These are phyloP conservation scores for Diaporthe sp. DNA, from an alignment of 2,329 filamentous ascomycete species.

Conservation along the genomic window DNA sequence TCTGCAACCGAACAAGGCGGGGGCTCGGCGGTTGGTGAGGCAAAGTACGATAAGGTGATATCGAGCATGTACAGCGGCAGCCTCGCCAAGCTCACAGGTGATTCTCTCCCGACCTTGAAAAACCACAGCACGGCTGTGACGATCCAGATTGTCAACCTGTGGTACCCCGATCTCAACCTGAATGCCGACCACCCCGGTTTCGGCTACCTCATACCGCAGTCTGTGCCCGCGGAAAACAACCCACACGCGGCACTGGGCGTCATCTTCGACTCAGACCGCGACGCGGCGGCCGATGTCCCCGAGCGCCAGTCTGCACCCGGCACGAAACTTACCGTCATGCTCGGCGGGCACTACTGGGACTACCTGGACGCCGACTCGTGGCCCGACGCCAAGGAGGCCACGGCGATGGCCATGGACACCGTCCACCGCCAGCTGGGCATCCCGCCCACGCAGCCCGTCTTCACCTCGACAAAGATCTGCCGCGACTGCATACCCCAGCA, in stretches of 20 bases:
- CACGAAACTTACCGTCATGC: conserved; percentile 93
- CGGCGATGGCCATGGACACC: conserved; percentile 77
- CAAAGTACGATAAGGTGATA: conserved; percentile 69
- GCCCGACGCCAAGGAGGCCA: conserved; percentile 75
- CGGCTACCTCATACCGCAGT: conserved; percentile 90
- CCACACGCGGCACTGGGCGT: conserved; percentile 75
- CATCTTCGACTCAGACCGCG: conserved; percentile 85
- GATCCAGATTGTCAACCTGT: conserved; percentile 94
- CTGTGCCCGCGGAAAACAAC: conserved; percentile 50
- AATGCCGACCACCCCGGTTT: conserved; percentile 77
- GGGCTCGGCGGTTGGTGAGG: conserved; percentile 30
- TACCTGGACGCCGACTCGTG: conserved; percentile 57
- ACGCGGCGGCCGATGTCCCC: conserved; percentile 43
- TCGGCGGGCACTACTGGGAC: conserved; percentile 95
- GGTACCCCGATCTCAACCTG: conserved; percentile 76
- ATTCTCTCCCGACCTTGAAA: conserved; percentile 61
- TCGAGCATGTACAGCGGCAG: conserved; percentile 70
- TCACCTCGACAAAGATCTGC: conserved; percentile 70
- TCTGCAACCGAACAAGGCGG: conserved; percentile 34
- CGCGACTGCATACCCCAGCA: conserved; percentile 92
- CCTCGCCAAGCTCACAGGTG: conserved; percentile 54
- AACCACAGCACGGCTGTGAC: conserved; percentile 74
- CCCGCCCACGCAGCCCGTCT: conserved; percentile 60
- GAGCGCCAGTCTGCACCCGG: conserved; percentile 55
- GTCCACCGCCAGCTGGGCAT: conserved; percentile 83